Percentiles rank a stretch among this genome's conserved stretches.
These are phyloP conservation scores for Fusarium chlamydosporum DNA, from an alignment of 2,329 filamentous ascomycete genomes.

Conservation along the genomic window DNA sequence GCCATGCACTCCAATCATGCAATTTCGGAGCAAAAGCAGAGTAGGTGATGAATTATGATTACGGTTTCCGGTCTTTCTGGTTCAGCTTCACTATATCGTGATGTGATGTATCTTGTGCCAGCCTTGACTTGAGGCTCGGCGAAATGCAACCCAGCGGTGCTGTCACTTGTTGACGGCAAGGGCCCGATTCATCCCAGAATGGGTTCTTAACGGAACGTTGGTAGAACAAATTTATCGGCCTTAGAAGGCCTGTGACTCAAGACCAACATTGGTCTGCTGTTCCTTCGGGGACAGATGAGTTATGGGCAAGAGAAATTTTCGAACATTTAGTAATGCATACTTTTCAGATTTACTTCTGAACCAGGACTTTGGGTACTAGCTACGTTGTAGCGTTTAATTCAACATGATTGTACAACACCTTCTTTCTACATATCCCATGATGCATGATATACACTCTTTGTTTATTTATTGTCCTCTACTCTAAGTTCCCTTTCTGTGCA, in stretches of 20 bases:
- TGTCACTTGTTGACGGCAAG: constrained; percentile 80
- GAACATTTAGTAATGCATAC: constrained; percentile 52
- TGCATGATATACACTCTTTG: too few species aligned
- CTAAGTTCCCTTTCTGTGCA: constrained; percentile 51
- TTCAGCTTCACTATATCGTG: constrained; percentile 23
- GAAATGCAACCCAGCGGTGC: constrained; percentile 74
- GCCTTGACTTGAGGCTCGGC: constrained; percentile 19
- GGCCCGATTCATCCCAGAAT: constrained; percentile 76
- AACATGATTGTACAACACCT: not conserved
- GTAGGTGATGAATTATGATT: constrained; percentile 51
- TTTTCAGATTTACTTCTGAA: not conserved
- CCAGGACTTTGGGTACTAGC: not conserved
- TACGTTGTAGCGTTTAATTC: not conserved
- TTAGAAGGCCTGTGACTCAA: constrained; percentile 58
- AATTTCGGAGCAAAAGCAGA: constrained; percentile 37
- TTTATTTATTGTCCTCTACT: constrained; percentile 15
- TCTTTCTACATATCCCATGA: not conserved
- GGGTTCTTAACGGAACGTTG: constrained; percentile 87
- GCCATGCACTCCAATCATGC: constrained; percentile 34
- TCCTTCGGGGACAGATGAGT: constrained; percentile 53
- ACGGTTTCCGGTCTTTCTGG: constrained; percentile 35
- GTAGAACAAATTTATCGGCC: constrained; percentile 66
- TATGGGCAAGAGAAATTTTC: constrained; percentile 60
- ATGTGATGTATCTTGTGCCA: constrained; percentile 12
- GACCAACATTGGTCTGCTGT: constrained; percentile 46